phyloP scores from a whole-genome alignment of 495 filamentous ascomycete genomes.

The Patellaria atrata region DNA sequence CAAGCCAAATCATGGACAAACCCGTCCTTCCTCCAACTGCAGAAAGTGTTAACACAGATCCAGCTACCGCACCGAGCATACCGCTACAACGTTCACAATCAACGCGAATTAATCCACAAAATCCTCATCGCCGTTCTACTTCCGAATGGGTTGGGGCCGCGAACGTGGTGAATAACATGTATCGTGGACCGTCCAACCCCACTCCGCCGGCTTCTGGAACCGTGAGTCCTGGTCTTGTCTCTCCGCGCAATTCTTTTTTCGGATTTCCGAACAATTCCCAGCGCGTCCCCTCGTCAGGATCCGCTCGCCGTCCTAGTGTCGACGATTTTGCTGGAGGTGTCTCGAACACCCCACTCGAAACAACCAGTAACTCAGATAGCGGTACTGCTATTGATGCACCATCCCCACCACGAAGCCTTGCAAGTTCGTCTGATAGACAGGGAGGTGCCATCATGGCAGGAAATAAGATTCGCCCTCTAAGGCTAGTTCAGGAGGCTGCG shows the following conservation, averaged over 20 bases:
- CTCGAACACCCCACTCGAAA: slow-evolving; percentile 1
- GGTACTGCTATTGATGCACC: slow-evolving; percentile 9
- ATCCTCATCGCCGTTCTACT: slow-evolving; percentile 40
- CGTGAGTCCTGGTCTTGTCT: slow-evolving; percentile 39
- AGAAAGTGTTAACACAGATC: slow-evolving; percentile 38
- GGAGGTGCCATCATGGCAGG: slow-evolving; percentile 45
- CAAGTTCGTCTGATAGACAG: slow-evolving; percentile 5
- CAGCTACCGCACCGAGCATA: slow-evolving; percentile 70
- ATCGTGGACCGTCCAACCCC: slow-evolving; percentile 42
- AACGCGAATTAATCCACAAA: slow-evolving; percentile 29
- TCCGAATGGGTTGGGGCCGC: slow-evolving; percentile 58
- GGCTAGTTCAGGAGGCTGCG: slow-evolving; percentile 63
- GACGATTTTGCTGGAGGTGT: slow-evolving; percentile 3
- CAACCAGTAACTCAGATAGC: neutral
- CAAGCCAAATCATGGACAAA: slow-evolving; percentile 37
- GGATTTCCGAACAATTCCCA: slow-evolving; percentile 25
- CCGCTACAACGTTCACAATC: slow-evolving; percentile 56
- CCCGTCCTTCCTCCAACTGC: slow-evolving; percentile 29
- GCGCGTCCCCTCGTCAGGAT: slow-evolving; percentile 14
- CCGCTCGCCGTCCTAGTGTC: slow-evolving; percentile 3
- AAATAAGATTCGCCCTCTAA: slow-evolving; percentile 68
- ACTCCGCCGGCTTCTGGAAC: slow-evolving; percentile 43
- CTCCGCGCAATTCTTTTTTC: slow-evolving; percentile 39
- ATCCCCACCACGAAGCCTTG: slow-evolving; percentile 17
- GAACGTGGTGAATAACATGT: slow-evolving; percentile 66